Base-by-base conservation (phyloP, 2,329 filamentous ascomycete species). In the Exophiala phaeomuriformis region DNA sequence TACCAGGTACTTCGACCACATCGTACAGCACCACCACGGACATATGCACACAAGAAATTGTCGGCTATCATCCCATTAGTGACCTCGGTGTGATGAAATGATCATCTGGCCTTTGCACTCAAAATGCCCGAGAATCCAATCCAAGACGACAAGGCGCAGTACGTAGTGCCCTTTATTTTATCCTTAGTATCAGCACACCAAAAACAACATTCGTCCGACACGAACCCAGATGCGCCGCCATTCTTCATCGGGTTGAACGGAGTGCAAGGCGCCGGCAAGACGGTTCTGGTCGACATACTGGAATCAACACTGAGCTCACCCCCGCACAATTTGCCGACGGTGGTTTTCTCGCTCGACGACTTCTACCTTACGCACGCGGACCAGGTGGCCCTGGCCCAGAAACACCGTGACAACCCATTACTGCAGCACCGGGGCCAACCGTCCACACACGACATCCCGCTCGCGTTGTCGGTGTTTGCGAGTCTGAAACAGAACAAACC, bases 191-290 rank as follows among this genome's bases (percentile, higher is more conserved):
- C 75, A 54, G 59, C 68, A 35, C 79, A 85, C 66, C 72, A 72
- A 56, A 64, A 67, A 12, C 71, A 70, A 57, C 66, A 71, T 59
- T 63, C 63, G 12, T 57, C 64, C 37, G 66, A 65, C 37, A 57
- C 66, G 53, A 64, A 64, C 51, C 66, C 72, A 28, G n/a, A 8
- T n/a, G 7, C 36, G 48, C 78, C 77, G 19, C 89, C 90, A 30
- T 87, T 95, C 69, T 82, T 95, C 67, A 78, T 96, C 58, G 91
- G 90, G 44, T 79, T 97, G 64, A 95, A 94, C 64, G 91, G 90
- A 56, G 82, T 95, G 30, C 91, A 96, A 72, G 91, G 91, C 56
- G 85, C 88, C 36, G 91, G 91, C 62, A 96, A 97, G 74, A 94
- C 90, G 2, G 94, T 90, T 8, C 79, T 95, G 64, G 90, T 90